Evolutionary conservation across 2,329 filamentous ascomycete genomes (phyloP).

Genomic region (Ophiocordyceps robertsii): DNA sequence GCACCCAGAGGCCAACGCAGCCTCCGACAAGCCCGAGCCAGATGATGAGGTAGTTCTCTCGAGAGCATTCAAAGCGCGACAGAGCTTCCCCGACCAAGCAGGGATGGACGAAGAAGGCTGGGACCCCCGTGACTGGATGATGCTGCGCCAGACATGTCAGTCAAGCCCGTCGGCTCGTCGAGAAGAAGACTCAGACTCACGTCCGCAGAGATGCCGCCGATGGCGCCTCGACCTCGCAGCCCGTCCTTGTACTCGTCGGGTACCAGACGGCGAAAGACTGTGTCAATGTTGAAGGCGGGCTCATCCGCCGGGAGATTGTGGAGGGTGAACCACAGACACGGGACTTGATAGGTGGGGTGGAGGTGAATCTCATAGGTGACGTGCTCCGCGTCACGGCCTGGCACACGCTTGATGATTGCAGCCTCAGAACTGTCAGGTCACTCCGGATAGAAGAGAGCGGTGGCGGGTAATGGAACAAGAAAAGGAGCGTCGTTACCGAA

Average conservation of each 20-base stretch:
- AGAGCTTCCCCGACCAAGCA: conserved; percentile 80
- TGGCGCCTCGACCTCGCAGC: conserved; percentile 46
- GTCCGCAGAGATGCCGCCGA: conserved; percentile 64
- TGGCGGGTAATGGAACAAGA: background rate
- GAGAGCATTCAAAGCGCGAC: conserved; percentile 45
- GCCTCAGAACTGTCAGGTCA: conserved; percentile 19
- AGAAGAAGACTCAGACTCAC: conserved; percentile 36
- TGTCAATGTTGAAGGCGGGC: conserved; percentile 48
- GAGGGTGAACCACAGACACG: conserved; percentile 64
- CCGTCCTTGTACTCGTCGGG: conserved; percentile 49
- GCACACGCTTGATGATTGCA: conserved; percentile 18
- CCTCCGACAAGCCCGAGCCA: conserved; percentile 85
- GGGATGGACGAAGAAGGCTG: conserved; percentile 84
- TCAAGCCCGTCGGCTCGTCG: conserved; percentile 4
- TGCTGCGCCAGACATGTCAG: conserved; percentile 40
- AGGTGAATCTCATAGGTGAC: conserved; percentile 63
- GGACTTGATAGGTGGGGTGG: conserved; percentile 61
- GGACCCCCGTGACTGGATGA: conserved; percentile 67
- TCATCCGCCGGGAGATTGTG: conserved; percentile 42
- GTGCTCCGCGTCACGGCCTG: conserved; percentile 23
- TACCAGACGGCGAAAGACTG: conserved; percentile 58
- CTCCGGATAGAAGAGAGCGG: background rate
- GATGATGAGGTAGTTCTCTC: conserved; percentile 63
- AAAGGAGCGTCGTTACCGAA: conserved; percentile 22
- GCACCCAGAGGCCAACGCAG: conserved; percentile 66